phyloP scores from a whole-genome alignment of 495 filamentous ascomycete genomes.

The Diplogelasinospora grovesii region DNA sequence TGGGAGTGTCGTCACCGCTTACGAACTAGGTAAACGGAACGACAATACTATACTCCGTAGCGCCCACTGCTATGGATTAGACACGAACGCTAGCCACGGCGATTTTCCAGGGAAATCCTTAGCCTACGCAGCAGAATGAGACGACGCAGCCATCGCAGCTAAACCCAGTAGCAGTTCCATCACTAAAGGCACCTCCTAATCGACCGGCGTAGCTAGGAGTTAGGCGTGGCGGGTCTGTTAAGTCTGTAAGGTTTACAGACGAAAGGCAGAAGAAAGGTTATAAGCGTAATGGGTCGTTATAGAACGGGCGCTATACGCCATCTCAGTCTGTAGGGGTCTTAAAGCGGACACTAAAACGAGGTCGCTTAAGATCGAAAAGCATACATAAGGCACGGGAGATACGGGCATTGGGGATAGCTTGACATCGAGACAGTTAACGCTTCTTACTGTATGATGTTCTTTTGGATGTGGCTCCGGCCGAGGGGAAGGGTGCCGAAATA shows the following conservation, averaged over 20 bases:
- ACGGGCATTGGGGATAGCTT: too few species aligned
- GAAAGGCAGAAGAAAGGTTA: not conserved
- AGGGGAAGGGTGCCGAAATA: too few species aligned
- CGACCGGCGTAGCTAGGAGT: not conserved
- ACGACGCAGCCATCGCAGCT: conserved; percentile 11
- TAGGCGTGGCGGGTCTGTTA: conserved; percentile 1
- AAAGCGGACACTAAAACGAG: too few species aligned
- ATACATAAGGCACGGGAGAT: too few species aligned
- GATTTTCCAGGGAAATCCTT: conserved; percentile 12
- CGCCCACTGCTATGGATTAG: conserved; percentile 9
- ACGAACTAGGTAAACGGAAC: too few species aligned
- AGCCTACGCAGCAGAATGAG: conserved; percentile 11
- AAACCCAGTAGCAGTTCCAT: conserved; percentile 1
- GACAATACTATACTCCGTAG: too few species aligned
- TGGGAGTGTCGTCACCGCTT: too few species aligned
- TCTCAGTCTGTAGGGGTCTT: not conserved
- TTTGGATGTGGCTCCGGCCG: too few species aligned
- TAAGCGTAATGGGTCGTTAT: not conserved
- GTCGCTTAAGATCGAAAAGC: too few species aligned
- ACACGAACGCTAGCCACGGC: conserved; percentile 12
- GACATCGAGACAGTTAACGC: too few species aligned
- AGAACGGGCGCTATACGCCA: not conserved
- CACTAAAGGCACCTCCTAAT: not conserved
- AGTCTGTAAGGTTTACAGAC: conserved; percentile 1
- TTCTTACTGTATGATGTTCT: too few species aligned